Conservation (phyloP, 2,329 filamentous ascomycete genomes). For the Rhynchosporium secalis region DNA sequence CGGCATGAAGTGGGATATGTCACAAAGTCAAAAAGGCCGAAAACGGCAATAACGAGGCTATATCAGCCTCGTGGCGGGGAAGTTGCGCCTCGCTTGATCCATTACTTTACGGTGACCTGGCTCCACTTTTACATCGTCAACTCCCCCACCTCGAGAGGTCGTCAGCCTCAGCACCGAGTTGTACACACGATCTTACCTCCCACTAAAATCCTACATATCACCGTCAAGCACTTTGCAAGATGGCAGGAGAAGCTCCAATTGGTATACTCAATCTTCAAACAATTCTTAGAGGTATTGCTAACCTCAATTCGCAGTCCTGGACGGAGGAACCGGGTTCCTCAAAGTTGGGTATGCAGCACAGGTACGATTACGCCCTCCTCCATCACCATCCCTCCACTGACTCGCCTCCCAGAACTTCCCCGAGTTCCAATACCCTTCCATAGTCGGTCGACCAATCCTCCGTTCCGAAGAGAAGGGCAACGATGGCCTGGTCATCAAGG, state of each 20-base stretch:
- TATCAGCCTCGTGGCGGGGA: conserved; percentile 25
- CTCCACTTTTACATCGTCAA: conserved; percentile 24
- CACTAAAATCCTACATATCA: conserved; percentile 1
- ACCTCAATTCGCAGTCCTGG: conserved; percentile 70
- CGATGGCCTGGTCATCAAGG: conserved; percentile 77
- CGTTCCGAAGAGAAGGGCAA: conserved; percentile 81
- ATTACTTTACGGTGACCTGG: conserved; percentile 18
- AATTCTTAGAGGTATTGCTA: conserved; percentile 18
- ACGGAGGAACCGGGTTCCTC: conserved; percentile 99
- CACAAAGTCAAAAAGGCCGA: conserved; percentile 13
- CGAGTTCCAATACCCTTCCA: conserved; percentile 97
- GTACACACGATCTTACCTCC: conserved; percentile 24
- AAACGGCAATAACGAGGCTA: conserved; percentile 27
- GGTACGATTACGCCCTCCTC: conserved; percentile 48
- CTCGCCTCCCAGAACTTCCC: conserved; percentile 77
- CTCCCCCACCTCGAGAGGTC: conserved; percentile 24
- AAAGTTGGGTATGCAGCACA: conserved; percentile 98
- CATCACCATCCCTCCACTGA: conserved; percentile 9
- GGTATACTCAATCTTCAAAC: conserved; percentile 29
- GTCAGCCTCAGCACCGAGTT: conserved; percentile 7
- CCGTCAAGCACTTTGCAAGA: conserved; percentile 28
- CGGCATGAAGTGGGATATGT: not conserved
- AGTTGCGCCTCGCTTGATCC: conserved; percentile 14
- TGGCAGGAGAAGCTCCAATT: conserved; percentile 42
- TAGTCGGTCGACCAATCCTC: conserved; percentile 95